Evolutionary conservation across 2,329 filamentous ascomycete genomes (phyloP), one percentile per base, ranked within the genome.

Genomic region (Fusarium nematophilum): DNA sequence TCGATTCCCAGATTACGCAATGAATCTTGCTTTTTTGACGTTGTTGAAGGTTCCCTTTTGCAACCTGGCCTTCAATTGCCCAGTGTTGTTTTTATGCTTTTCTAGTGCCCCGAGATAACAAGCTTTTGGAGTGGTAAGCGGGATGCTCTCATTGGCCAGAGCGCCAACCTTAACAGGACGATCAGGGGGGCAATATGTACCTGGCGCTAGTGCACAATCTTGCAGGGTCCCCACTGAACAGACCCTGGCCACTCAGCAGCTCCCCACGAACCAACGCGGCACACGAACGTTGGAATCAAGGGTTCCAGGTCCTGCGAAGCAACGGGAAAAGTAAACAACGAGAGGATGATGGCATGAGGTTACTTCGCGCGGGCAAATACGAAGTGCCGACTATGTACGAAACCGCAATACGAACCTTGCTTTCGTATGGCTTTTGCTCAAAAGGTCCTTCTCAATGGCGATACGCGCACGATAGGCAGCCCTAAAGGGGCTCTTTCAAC

Each of bases 1-100:
- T 59, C 45, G 30, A 47, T 53, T 54, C 45, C 55, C 49, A 59
- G 54, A 60, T 60, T 51, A 56, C 47, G 54, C 46, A 59, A 40
- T 29, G 18, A 27, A 9, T 26, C 6, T 10, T 27, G 18, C 3
- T 11, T n/a, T 45, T 37, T 34, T 9, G 29, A 6, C 4, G 5
- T n/a, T 9, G 4, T 14, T 30, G 18, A 26, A 6, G 11, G 14
- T 21, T 14, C 18, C 27, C 42, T 50, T 50, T 40, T 50, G 21
- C 36, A 33, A n/a, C 30, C 30, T 33, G 30, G 13, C 15, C 13
- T 33, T 14, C 27, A 8, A 8, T 29, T 9, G 13, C 30, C 13
- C 30, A 10, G 14, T 10, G 42, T 11, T 31, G 30, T 33, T 34
- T 34, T 25, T 43, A 15, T 36, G 29, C 4, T 21, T n/a, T n/a